phyloP scores from a whole-genome alignment of 2,329 filamentous ascomycete species.

The Fusarium graminum region DNA sequence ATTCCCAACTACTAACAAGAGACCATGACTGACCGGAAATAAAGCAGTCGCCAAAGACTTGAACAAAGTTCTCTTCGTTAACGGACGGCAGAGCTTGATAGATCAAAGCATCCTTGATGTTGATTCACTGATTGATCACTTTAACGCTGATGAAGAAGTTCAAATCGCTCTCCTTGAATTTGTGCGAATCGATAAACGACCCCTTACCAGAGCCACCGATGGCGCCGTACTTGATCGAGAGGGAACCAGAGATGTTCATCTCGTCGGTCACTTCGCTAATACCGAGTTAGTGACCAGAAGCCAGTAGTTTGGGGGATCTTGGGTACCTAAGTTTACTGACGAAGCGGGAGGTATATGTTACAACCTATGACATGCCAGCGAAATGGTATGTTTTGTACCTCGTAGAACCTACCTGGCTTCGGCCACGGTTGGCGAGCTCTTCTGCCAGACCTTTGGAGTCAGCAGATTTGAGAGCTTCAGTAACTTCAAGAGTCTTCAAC shows the following conservation, averaged over 20 bases:
- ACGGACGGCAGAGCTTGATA: background rate
- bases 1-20: fast-evolving
- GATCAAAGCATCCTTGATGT: conserved; percentile 2
- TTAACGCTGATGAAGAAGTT: conserved; percentile 15
- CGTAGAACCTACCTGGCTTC: background rate
- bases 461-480: conserved; percentile 8
- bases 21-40: background rate
- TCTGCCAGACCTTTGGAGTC: background rate
- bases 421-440: background rate
- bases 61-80: background rate
- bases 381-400: too few relatives aligned
- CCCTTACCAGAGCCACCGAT: conserved; percentile 1
- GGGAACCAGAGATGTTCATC: conserved; percentile 5
- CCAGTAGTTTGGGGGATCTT: fast-evolving
- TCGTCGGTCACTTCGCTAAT: background rate
- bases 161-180: conserved; percentile 8
- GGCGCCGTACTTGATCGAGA: background rate
- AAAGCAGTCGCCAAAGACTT: background rate
- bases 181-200: background rate
- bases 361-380: background rate
- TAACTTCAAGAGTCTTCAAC: conserved; percentile 3
- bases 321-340: conserved; percentile 4
- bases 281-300: background rate
- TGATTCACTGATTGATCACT: conserved; percentile 8
- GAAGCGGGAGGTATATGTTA: background rate